Evolutionary conservation across 2,329 filamentous ascomycete genomes (phyloP).

Genomic region (Geoglossum cookeanum): DNA sequence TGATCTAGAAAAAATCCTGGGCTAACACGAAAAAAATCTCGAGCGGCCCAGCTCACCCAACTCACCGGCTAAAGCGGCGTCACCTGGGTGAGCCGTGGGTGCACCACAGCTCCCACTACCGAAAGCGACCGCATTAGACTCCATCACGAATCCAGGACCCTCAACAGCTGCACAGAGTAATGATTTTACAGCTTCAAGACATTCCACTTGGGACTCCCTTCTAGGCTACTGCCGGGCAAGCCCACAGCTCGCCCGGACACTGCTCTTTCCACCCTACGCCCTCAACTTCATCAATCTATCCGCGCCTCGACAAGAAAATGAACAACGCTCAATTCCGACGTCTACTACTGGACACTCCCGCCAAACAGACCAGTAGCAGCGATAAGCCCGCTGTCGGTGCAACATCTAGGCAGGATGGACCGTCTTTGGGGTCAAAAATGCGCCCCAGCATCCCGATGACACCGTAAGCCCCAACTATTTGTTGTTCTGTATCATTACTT

Average conservation of each 20-base stretch:
- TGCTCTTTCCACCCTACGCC: background rate
- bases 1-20: too few relatives aligned
- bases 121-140: background rate
- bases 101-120: background rate
- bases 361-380: background rate
- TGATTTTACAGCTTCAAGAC: background rate
- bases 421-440: constrained; percentile 54
- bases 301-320: constrained; percentile 32
- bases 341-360: constrained; percentile 41
- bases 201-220: background rate
- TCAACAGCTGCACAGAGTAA: background rate
- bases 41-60: too few relatives aligned
- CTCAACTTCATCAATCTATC: background rate
- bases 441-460: constrained; percentile 83
- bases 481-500: constrained; percentile 5
- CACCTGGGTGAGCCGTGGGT: too few relatives aligned
- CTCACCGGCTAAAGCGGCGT: too few relatives aligned
- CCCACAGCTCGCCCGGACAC: background rate
- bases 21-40: too few relatives aligned
- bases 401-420: constrained; percentile 26
- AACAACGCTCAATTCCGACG: constrained; percentile 91
- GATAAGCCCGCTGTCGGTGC: constrained; percentile 7
- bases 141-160: background rate
- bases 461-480: constrained; percentile 37
- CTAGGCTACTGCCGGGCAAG: background rate